Evolutionary conservation across 2,329 filamentous ascomycete species (phyloP), one percentile per base, ranked within the genome.

Genomic region (Blastomyces percursus): DNA sequence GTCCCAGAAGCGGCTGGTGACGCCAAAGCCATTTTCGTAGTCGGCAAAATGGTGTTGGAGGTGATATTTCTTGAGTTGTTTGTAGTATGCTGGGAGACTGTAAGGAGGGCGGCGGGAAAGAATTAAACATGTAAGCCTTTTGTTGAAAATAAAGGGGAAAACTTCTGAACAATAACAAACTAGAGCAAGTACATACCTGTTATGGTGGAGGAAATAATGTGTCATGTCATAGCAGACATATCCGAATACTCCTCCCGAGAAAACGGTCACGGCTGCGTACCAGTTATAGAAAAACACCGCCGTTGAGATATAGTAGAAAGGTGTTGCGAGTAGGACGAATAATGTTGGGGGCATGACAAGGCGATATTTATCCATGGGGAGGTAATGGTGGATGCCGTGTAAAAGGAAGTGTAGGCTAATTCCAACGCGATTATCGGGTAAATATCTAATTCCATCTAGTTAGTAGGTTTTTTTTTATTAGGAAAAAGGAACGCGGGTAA

Each of bases 341-440:
- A 99, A 81, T 0, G 90, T 84, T 0, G 94, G 94, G 0, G 94
- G 94, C 94, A 99, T 97, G 67, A 99, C 94, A 11, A 99, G 86
- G 64, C 94, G 87, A 71, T 96, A 93, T 72, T 88, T 93, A 79
- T 99, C 94, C 94, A 99, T 97, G n/a, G 94, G 94, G 4, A 99
- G 84, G 76, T 97, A 99, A 77, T 99, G 94, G 73, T 99, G 94
- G 66, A 99, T 90, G 66, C 94, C 94, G 71, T 99, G 94, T 32
- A 99, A 88, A 50, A 96, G 78, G 78, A 99, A 99, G 75, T 99
- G 94, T 24, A 88, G 69, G 0, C 91, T 96, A 64, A 99, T 80
- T 66, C 84, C 88, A n/a, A 90, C 87, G 62, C 91, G 84, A 74
- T 97, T 96, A 74, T 99, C 90, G 0, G 94, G 94, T 12, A 99